These are phyloP conservation scores for Leptographium procerum DNA, from an alignment of 2,329 filamentous ascomycete species.

Conservation along the genomic window DNA sequence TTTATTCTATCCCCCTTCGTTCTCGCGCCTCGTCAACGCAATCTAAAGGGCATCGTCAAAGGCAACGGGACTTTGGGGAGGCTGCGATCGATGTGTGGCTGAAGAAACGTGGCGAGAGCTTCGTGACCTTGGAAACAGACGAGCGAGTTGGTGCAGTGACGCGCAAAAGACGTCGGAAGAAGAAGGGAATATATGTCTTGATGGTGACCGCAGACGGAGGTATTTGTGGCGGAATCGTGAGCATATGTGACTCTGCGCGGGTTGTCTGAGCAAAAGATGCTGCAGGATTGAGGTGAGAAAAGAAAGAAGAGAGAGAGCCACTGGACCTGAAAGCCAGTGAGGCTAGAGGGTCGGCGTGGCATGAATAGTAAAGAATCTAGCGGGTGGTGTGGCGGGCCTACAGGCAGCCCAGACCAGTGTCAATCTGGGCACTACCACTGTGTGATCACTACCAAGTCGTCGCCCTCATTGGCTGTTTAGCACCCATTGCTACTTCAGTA, in stretches of 20 bases:
- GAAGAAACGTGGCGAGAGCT: conserved; percentile 18
- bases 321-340: background rate
- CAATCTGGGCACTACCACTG: background rate
- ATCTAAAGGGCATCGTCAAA: conserved; percentile 13
- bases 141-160: background rate
- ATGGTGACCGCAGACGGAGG: background rate
- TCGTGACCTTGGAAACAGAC: background rate
- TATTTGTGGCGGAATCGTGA: background rate
- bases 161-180: background rate
- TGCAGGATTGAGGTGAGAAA: background rate
- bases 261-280: background rate
- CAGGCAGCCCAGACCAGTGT: background rate
- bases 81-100: conserved; percentile 20
- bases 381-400: background rate
- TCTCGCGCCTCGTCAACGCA: background rate
- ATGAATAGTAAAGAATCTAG: background rate
- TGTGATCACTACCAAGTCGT: background rate
- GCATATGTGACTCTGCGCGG: background rate
- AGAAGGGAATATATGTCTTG: background rate
- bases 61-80: conserved; percentile 9
- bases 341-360: background rate
- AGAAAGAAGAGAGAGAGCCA: background rate
- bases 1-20: background rate
- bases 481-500: background rate
- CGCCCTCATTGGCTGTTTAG: background rate